Evolutionary conservation across 768 basidiomycete genomes (phyloP).

Genomic region (Fomitopsis serialis): DNA sequence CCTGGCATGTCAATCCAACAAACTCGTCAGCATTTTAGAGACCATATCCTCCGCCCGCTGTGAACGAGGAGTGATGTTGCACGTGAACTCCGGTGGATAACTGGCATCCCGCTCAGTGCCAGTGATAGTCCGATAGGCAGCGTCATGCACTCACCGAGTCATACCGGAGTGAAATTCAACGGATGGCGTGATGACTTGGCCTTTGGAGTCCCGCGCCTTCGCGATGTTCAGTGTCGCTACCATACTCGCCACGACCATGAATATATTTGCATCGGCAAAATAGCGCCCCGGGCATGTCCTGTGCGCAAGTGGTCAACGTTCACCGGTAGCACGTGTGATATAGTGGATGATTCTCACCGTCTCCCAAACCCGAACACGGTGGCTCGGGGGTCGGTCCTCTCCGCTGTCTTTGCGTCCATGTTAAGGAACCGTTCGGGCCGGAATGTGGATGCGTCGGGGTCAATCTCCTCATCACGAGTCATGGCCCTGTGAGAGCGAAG

Average conservation of each 20-base stretch:
- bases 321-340: not conserved
- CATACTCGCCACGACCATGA: conserved; percentile 39
- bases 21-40: no score
- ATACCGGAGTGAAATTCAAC: conserved; percentile 32
- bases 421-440: conserved; percentile 4
- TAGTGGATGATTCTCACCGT: conserved; percentile 13
- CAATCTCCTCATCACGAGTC: conserved; percentile 2
- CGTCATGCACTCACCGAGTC: conserved; percentile 26
- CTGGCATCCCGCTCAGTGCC: no score
- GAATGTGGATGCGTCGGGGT: conserved; percentile 9
- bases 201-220: conserved; percentile 34
- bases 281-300: conserved; percentile 51
- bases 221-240: conserved; percentile 42
- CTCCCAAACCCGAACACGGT: conserved; percentile 57
- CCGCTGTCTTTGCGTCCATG: no score
- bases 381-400: conserved; percentile 32
- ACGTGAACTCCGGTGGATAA: no score
- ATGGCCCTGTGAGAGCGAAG: conserved; percentile 4
- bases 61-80: no score
- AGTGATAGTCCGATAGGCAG: not conserved
- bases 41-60: no score
- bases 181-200: conserved; percentile 31
- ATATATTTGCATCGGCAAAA: conserved; percentile 44
- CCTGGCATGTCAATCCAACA: no score
- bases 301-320: not conserved